Base-by-base conservation (phyloP, 2,329 filamentous ascomycete species). In the Ophiostoma novo-ulmi region DNA sequence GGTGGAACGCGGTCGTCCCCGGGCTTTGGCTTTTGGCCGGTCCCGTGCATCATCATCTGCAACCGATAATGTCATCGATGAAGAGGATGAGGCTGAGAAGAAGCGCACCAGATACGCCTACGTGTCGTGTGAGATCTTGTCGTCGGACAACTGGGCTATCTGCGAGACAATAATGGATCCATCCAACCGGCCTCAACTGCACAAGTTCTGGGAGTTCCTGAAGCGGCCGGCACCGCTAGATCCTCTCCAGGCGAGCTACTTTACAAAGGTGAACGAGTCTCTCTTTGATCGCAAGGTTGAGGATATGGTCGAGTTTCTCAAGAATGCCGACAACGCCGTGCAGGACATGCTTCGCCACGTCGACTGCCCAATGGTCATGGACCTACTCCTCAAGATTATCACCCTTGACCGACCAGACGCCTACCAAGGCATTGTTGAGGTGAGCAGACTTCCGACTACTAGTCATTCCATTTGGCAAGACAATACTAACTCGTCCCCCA, bases 231-330 rank as follows among this genome's bases (percentile, higher is more conserved):
- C 92, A 13, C 92, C 94, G 2, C 86, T 99, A 70, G 94, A 98
- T 78, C 91, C 94, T 52, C 85, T 97, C 6, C 94, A 98, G 80
- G 94, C 95, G 22, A 94, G 94, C 77, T 99, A 99, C 79, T 99
- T 99, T 79, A 97, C 94, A 70, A 99, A 98, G 79, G 94, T 99
- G 77, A 98, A 98, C 80, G 95, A 99, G 81, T 91, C 93, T n/a
- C 82, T 99, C 26, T 90, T 99, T 70, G 95, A 98, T 79, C 96
- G 95, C 81, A 98, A 98, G 85, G 97, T 96, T 6, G 92, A 96
- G 77, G 94, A 97, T 74, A 99, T 98, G 94, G 84, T 98, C 75
- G 88, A 90, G 22, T 89, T 99, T 73, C 88, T 99, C 80, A 96
- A 93, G 79, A 90, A 88, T 1, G 82, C 97, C 67, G 91, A 95